Evolutionary conservation across 495 filamentous ascomycete species (phyloP), one percentile per base, ranked within the genome.

Genomic region (Podospora australis): DNA sequence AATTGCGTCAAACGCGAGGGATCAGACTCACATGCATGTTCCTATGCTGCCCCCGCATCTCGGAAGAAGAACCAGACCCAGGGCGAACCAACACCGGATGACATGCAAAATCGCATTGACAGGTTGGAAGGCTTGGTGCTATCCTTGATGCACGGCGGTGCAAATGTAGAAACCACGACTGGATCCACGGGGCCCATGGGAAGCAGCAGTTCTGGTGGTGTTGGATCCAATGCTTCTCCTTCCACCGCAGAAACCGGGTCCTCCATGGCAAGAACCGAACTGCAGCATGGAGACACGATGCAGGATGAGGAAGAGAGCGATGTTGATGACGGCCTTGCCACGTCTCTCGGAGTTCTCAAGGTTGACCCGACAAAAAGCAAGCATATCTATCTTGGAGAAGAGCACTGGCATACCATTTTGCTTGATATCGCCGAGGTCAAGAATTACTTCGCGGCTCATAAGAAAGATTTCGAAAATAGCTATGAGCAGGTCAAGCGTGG

Each of bases 91-190:
- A 78, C 44, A 74, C 85, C 92, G 22, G 91, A 95, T 77, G 92
- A 96, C 66, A 99, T 99, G 92, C 92, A 99, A 69, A 94, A 90
- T 60, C 86, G 92, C 63, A 99, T 99, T 68, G 89, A 99, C 70
- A 83, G 92, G 55, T 69, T 99, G 55, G 92, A 99, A 78, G 86
- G 90, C 44, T 71, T 99, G 60, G 92, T 99, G 44, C 66, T 99
- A 44, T 94, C 88, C 2, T 71, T 99, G 67, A 97, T 99, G 92
- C 91, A 90, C 54, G 90, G 90, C 67, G 90, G 88, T 40, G 75
- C 69, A 30, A 75, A 71, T 38, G 62, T 75, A 26, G 70, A 73
- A 10, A 35, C 63, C 2, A 53, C 70, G 13, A 51, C 61, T 4
- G 54, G 57, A 20, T 53, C 60, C 5, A 58, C 54, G 26, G 58